Percentiles rank a stretch among this genome's conserved stretches.
Evolutionary conservation across 495 filamentous ascomycete genomes (phyloP).

Genomic region (Recurvomyces mirabilis): DNA sequence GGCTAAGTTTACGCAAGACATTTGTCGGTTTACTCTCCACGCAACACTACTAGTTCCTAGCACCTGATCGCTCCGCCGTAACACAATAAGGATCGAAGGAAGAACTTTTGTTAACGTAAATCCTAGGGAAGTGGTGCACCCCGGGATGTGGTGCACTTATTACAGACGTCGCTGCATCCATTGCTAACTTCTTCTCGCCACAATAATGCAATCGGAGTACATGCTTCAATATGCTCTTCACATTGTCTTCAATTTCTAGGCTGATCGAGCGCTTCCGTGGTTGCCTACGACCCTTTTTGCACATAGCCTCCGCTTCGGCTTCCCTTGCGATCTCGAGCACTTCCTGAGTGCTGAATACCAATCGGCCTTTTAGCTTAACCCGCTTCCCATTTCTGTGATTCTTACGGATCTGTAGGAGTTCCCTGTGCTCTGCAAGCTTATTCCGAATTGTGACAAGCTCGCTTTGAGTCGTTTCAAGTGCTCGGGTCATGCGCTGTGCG

Average conservation of each 20-base stretch:
- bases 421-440: neutral
- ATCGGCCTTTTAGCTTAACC: neutral
- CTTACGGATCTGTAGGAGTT: neutral
- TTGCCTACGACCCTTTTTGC: neutral
- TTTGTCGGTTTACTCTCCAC: no score
- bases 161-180: no score
- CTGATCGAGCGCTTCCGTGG: neutral
- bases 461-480: neutral
- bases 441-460: neutral
- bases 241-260: neutral
- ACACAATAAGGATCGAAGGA: no score
- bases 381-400: neutral
- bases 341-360: neutral
- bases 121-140: neutral
- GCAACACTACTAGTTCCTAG: no score
- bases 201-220: neutral
- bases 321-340: neutral
- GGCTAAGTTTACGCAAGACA: no score
- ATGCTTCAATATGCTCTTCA: neutral
- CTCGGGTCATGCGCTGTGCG: neutral
- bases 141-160: neutral
- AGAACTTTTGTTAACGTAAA: neutral
- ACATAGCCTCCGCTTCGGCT: neutral
- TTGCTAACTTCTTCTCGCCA: no score
- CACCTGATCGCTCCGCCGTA: no score